Base-by-base conservation (phyloP, 1,139 yeast genomes). In the Hyphopichia pseudoburtonii region DNA sequence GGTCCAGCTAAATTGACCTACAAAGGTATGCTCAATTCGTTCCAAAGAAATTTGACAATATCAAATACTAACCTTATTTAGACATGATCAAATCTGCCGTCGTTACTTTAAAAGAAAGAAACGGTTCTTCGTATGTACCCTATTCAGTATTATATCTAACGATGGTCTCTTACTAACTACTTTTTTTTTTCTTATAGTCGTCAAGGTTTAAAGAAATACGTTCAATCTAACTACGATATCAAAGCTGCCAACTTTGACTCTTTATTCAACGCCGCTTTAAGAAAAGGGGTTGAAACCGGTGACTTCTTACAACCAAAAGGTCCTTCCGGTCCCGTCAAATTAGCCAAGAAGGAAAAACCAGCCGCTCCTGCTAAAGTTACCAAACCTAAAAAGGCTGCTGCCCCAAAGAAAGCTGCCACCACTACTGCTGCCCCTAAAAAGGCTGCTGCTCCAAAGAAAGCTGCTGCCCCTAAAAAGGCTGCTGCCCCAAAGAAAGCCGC, bases 221-320 rank as follows among this genome's bases (percentile, higher is more conserved):
- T 85, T 47, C 81, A 68, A 50, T 67, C 80, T 45, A 82, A 82
- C 62, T 78, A 70, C 58, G 74, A 79, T 41, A 69, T 80, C 52
- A 72, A 78, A 37, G 73, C 82, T 26, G 52, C 74, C 40, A 82
- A 78, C 59, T 88, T 87, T 57, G 95, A 87, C 56, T 66, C 82
- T 36, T 77, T 81, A 48, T 85, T 88, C 73, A 88, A 87, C 62
- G 56, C 76, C 35, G 92, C 96, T 26, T 71, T 88, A 54, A 82
- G 83, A 70, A 84, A 81, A 59, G 95, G 95, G 44, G 94, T 88
- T 45, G 82, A 76, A 41, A 61, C 78, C 19, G 95, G 88, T 36
- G 86, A 80, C 39, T 85, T 89, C 52, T 62, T 77, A 34, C 96
- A 86, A 65, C 96, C 96, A 57, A 88, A 87, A 70, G 96, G 96